Base-by-base conservation (phyloP, 805 yeast species). In the Grigorovia yakushimaensis region DNA sequence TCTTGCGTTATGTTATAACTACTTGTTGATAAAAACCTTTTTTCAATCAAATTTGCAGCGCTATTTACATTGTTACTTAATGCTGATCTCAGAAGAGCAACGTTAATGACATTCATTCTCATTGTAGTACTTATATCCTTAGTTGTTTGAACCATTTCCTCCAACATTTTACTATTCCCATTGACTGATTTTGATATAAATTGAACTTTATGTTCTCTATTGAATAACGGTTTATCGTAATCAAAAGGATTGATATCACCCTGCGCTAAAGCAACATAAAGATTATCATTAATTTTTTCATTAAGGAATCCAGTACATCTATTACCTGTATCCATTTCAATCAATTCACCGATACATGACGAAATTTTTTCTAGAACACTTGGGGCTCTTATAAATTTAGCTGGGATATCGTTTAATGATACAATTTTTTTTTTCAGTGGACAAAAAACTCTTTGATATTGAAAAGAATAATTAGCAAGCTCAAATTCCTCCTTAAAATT, bases 391-490 rank as follows among this genome's bases (percentile, higher is more conserved):
- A 59, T 46, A 5, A 60, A 57, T 3, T 61, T 67, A 0, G 62
- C 66, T 0, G 84, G 81, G 11, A 82, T 68, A 3, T 73, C 76
- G 54, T 77, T 78, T 53, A 91, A 68, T 33, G 86, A 77, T 1
- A 73, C 71, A n/a, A 87, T 66, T 37, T 56, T 45, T 39, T 71
- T 56, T 1, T 59, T 51, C 1, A 62, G 44, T 0, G 96, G 95
- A 60, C 89, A 78, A 65, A 79, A 91, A 1, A 93, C 97, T 51
- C 95, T 74, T 62, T 88, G 97, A 61, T 71, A 84, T 58, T 76
- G 81, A 62, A 93, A 93, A 11, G 97, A 91, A 39, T 81, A 70
- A 50, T 77, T 74, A 0, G 98, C 98, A 43, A 71, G 69, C 30
- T 67, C 59, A 45, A 79, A 82, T 51, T 84, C 89, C 1, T 71